Evolutionary conservation across 2,329 filamentous ascomycete genomes (phyloP).

Genomic region (Chalara sp.): DNA sequence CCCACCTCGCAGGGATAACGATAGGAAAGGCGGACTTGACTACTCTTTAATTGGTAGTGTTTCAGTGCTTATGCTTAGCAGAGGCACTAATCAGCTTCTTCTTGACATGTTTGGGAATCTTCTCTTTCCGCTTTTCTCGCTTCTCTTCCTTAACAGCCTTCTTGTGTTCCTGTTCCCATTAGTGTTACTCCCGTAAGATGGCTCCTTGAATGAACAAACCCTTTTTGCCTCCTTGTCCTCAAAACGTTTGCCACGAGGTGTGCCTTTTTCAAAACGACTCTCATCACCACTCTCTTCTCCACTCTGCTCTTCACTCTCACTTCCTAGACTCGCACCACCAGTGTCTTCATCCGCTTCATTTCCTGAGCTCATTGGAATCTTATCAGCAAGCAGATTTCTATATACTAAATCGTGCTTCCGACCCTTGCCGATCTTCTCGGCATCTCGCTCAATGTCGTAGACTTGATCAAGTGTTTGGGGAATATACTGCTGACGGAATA

Average conservation of each 20-base stretch:
- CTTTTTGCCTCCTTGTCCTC: constrained; percentile 89
- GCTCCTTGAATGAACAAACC: constrained; percentile 30
- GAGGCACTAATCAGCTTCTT: constrained; percentile 68
- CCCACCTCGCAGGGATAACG: too few relatives aligned
- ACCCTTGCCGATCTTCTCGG: constrained; percentile 66
- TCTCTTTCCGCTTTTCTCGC: constrained; percentile 84
- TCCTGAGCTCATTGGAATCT: constrained; percentile 37
- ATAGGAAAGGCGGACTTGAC: too few relatives aligned
- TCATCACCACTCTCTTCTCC: constrained; percentile 42
- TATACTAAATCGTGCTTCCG: constrained; percentile 77
- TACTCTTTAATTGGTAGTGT: too few relatives aligned
- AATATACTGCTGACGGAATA: constrained; percentile 94
- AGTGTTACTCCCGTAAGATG: background rate
- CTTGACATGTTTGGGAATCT: constrained; percentile 95
- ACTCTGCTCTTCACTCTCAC: constrained; percentile 34
- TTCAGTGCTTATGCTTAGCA: constrained; percentile 26
- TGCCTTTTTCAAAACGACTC: constrained; percentile 55
- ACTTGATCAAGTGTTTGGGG: constrained; percentile 94
- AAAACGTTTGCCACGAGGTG: constrained; percentile 74
- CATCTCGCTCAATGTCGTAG: constrained; percentile 91
- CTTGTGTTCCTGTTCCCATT: constrained; percentile 58
- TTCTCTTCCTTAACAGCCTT: constrained; percentile 90
- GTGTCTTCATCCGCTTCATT: constrained; percentile 34
- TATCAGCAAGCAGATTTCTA: constrained; percentile 72
- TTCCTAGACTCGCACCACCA: constrained; percentile 29